Base-by-base conservation (phyloP, 306 rosid genomes). In the Macrotyloma uniflorum region DNA sequence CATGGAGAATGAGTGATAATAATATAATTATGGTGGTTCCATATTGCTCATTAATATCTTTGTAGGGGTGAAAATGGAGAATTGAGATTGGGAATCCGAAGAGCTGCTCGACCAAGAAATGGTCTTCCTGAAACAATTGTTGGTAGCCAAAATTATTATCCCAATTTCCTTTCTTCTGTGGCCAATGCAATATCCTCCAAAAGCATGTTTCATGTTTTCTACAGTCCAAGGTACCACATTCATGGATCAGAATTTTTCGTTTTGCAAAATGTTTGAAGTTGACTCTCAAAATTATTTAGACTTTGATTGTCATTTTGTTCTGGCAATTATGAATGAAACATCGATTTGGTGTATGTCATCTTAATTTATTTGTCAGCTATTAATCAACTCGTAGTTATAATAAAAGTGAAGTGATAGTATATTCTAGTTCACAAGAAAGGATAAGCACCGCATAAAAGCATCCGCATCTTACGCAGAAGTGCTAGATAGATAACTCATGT, bases 61-160 rank as follows among this genome's bases (percentile, higher is more conserved):
- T 82, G 80, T 70, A 94, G 98, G 91, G 98, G 98, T 83, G 97
- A 89, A 79, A 89, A 88, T 72, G 97, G 97, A 80, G 98, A 90
- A 78, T 86, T 94, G 72, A 90, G 98, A 71, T 79, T 94, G 92
- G 98, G 98, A 70, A 90, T 94, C 79, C 88, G 97, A 79, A 93
- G 97, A 86, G 90, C 97, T 77, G 90, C 83, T 74, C 87, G 98
- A 63, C 98, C 97, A 1, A 85, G 91, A 87, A 89, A 86, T 69
- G 90, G 93, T 77, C 97, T 94, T 87, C 97, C 98, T 69, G 92
- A 90, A 66, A 82, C 98, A 69, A 55, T 92, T 83, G 79, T 88
- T 51, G 88, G 94, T 63, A 92, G 81, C 82, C 93, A 85, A 85
- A 94, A 83, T 78, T 84, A 90, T 28, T 85, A 80, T 85, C 91